phyloP scores from a whole-genome alignment of 306 rosid genomes.

The Ceratonia siliqua region DNA sequence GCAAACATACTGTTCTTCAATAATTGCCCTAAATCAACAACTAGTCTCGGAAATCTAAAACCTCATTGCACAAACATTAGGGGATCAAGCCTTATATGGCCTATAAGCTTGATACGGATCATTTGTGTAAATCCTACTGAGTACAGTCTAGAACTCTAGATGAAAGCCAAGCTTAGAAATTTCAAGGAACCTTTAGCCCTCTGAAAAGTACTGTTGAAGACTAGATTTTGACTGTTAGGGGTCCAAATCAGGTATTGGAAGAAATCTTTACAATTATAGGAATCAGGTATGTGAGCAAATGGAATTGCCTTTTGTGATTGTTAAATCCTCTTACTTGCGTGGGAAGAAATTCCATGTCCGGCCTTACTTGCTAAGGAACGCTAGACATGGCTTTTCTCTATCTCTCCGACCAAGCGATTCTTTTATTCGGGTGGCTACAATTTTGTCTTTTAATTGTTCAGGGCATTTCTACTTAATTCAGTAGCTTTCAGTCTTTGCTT shows the following conservation, averaged over 20 bases:
- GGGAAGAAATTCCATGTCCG: conserved; percentile 5
- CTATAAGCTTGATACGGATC: neutral
- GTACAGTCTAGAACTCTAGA: no score
- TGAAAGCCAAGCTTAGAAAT: no score
- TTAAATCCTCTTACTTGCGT: conserved; percentile 21
- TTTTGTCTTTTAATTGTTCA: neutral
- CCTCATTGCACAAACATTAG: neutral
- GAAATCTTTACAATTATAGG: conserved; percentile 14
- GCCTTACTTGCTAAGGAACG: conserved; percentile 10
- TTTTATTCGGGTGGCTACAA: neutral
- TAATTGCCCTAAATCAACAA: no score
- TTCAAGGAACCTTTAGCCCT: no score
- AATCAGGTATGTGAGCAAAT: neutral
- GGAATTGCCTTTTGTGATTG: neutral
- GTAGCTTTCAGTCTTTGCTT: conserved; percentile 26
- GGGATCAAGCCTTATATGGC: neutral
- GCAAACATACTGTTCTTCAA: neutral
- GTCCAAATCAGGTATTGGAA: neutral
- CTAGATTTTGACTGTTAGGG: neutral
- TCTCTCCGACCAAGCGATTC: neutral
- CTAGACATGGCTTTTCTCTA: neutral
- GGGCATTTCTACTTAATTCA: conserved; percentile 16
- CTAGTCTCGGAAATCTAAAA: neutral
- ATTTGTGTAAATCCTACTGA: neutral
- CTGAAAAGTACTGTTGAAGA: neutral